Evolutionary conservation across 352 stramenopile species (phyloP), one percentile per base, ranked within the genome.

Genomic region (Globisporangium canariense): DNA sequence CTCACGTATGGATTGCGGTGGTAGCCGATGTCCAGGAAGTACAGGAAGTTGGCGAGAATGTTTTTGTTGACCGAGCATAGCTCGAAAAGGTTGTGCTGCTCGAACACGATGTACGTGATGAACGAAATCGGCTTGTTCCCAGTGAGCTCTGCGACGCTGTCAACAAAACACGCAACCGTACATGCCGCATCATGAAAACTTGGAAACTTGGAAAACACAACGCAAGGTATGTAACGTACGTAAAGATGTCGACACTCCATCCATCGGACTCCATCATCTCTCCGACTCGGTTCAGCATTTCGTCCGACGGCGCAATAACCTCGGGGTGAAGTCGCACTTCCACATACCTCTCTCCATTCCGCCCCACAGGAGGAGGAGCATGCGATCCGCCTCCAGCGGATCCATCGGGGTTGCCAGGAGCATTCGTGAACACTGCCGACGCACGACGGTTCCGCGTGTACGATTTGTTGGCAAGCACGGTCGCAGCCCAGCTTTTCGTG

Each of bases 61-160:
- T 80, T 81, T 62, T 90, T 89, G 60, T 92, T 82, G n/a, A 92
- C 66, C 3, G 76, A 76, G 50, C 79, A 91, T 0, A 87, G 69
- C 32, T 88, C 80, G 56, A 91, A 92, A 2, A 92, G 72, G 60
- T 94, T 91, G 65, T 92, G 85, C 60, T 89, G 79, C 64, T 94
- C 85, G 64, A 94, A 92, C 16, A 85, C 78, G 43, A 92, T 90
- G 64, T 89, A 91, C 20, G 83, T 92, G 69, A 94, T 84, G 69
- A 87, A 94, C 54, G 83, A 81, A 53, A 94, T 91, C 1, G 85
- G 83, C 28, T 81, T 82, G 60, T 91, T 86, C 65, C 86, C 78
- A 0, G 76, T 83, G 11, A 89, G 66, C 60, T 79, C 69, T 14
- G 82, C 74, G 20, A 93, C 74, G 7, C 82, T 92, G 62, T 38